Evolutionary conservation across 805 yeast genomes (phyloP).

Genomic region (Hanseniaspora vineae): DNA sequence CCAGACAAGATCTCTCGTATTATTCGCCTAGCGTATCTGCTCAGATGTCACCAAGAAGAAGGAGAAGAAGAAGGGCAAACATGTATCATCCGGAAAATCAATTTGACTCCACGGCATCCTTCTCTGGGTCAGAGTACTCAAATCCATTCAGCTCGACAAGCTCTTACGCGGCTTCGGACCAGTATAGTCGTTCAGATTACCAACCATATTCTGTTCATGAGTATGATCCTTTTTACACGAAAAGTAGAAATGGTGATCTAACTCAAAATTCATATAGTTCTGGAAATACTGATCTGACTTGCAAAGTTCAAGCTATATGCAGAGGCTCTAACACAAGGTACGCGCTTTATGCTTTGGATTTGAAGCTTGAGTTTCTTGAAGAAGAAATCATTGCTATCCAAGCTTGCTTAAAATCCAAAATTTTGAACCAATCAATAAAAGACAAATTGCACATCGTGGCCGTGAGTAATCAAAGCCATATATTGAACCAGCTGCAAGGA

Average conservation of each 20-base stretch:
- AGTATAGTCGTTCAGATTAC: background rate
- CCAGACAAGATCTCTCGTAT: constrained; percentile 13
- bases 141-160: background rate
- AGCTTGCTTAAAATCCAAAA: constrained; percentile 32
- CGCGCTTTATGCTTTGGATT: constrained; percentile 45
- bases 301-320: constrained; percentile 50
- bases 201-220: background rate
- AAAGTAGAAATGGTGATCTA: no score
- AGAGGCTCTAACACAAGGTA: constrained; percentile 61
- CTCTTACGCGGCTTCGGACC: background rate
- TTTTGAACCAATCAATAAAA: background rate
- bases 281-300: no score
- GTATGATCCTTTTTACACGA: no score
- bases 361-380: constrained; percentile 45
- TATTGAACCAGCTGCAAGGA: constrained; percentile 11
- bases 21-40: constrained; percentile 22
- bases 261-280: no score
- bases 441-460: background rate
- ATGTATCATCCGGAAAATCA: background rate
- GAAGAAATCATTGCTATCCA: constrained; percentile 38
- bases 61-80: constrained; percentile 5
- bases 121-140: background rate
- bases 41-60: constrained; percentile 16
- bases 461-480: background rate
- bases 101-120: background rate